These are phyloP conservation scores for Colletotrichum noveboracense DNA, from an alignment of 2,329 filamentous ascomycete species.

Conservation along the genomic window DNA sequence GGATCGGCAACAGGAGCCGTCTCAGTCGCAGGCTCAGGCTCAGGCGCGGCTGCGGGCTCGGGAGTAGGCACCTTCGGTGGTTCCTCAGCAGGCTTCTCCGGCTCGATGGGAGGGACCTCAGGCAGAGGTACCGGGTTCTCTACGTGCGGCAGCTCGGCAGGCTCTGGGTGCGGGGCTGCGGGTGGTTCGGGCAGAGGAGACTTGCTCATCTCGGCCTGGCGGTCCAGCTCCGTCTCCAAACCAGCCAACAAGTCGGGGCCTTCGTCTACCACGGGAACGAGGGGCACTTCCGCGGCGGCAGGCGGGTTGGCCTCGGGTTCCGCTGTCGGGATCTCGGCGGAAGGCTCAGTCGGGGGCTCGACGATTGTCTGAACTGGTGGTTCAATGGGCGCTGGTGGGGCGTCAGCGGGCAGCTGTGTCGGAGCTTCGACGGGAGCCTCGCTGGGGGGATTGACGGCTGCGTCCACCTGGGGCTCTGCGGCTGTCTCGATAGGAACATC, in stretches of 20 bases:
- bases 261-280: constrained; percentile 1
- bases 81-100: background rate
- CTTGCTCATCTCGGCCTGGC: constrained; percentile 11
- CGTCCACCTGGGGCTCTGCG: background rate
- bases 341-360: background rate
- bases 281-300: background rate
- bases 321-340: background rate
- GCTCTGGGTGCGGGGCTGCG: constrained; percentile 6
- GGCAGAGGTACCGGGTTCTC: constrained; percentile 7
- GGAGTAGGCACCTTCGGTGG: background rate
- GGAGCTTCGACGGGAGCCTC: background rate
- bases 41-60: background rate
- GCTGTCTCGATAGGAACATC: background rate
- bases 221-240: constrained; percentile 20
- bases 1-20: background rate
- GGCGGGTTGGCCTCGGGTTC: background rate
- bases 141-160: constrained; percentile 3
- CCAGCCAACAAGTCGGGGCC: constrained; percentile 21
- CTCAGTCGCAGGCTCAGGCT: background rate
- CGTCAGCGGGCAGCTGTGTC: background rate
- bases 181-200: constrained; percentile 10
- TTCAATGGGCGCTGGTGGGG: background rate
- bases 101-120: background rate
- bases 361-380: background rate
- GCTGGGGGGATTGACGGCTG: background rate